Evolutionary conservation across 495 filamentous ascomycete genomes (phyloP).

Genomic region (Beverwykella pulmonaria): DNA sequence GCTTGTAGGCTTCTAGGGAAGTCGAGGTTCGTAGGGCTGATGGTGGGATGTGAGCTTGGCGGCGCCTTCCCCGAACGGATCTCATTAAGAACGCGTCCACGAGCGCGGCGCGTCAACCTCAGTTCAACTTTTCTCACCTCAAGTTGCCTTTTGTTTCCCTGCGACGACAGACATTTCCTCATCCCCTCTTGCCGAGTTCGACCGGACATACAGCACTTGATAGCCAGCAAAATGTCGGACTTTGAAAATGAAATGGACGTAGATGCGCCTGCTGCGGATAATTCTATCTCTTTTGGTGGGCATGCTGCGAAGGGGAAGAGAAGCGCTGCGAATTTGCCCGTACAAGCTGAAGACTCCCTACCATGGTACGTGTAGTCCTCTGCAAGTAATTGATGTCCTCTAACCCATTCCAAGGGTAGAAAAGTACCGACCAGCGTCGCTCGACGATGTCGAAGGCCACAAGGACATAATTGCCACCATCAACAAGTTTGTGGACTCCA

Average conservation of each 20-base stretch:
- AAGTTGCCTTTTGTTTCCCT: not conserved
- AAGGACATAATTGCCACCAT: conserved; percentile 96
- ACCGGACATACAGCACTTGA: not conserved
- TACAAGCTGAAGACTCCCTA: conserved; percentile 90
- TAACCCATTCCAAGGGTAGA: conserved; percentile 72
- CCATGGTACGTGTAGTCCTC: conserved; percentile 68
- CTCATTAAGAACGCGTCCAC: conserved; percentile 34
- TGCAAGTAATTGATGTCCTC: not conserved
- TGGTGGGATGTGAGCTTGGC: conserved; percentile 20
- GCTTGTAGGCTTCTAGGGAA: conserved; percentile 19
- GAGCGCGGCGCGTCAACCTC: conserved; percentile 25
- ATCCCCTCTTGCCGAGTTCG: too few species aligned
- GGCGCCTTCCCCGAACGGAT: not conserved
- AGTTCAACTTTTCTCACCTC: not conserved
- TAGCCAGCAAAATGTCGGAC: conserved; percentile 72
- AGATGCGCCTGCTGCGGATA: conserved; percentile 61
- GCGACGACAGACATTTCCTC: not conserved
- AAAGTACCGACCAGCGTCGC: conserved; percentile 87
- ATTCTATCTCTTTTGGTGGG: conserved; percentile 62
- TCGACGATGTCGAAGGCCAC: conserved; percentile 95
- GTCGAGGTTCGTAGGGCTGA: conserved; percentile 36
- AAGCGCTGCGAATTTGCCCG: conserved; percentile 86
- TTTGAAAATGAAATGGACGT: conserved; percentile 83
- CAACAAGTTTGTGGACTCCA: conserved; percentile 92
- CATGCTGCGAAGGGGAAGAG: conserved; percentile 78